Percentiles rank a stretch among this genome's conserved stretches.
Evolutionary conservation across 164 flowering plant species (phyloP).

Genomic region (Berberis thunbergii): DNA sequence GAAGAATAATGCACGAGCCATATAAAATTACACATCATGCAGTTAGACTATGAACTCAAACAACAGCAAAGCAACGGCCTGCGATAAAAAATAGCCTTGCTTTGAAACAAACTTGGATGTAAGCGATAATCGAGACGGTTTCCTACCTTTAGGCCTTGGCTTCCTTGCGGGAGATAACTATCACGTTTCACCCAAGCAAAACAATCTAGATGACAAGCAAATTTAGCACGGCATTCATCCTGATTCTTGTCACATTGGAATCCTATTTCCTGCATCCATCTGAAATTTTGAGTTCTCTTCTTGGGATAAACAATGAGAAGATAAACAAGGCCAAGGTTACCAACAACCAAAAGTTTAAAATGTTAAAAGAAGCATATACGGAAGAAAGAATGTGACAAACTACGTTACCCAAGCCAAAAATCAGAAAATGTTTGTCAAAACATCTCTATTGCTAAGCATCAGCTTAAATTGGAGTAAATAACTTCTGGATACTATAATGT

Average conservation of each 20-base stretch:
- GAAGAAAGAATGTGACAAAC: no score
- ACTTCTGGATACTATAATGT: no score
- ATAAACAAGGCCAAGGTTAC: no score
- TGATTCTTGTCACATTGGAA: constrained; percentile 84
- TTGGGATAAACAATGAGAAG: no score
- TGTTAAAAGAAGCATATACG: no score
- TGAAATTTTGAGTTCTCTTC: background rate
- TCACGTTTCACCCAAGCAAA: constrained; percentile 99
- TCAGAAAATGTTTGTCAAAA: no score
- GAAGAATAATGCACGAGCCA: no score
- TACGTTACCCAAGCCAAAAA: no score
- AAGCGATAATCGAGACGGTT: background rate
- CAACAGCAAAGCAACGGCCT: background rate
- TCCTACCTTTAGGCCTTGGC: constrained; percentile 91
- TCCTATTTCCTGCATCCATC: constrained; percentile 69
- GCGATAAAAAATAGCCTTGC: background rate
- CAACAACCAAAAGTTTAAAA: no score
- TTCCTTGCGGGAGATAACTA: constrained; percentile 98
- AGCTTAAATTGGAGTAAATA: no score
- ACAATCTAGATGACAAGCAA: constrained; percentile 98
- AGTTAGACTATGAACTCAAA: background rate
- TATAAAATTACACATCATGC: no score
- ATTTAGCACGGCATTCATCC: constrained; percentile 96
- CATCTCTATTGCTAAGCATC: no score
- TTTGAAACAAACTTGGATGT: background rate